Base-by-base conservation (phyloP, 2,329 filamentous ascomycete species). In the Talaromyces pinophilus region DNA sequence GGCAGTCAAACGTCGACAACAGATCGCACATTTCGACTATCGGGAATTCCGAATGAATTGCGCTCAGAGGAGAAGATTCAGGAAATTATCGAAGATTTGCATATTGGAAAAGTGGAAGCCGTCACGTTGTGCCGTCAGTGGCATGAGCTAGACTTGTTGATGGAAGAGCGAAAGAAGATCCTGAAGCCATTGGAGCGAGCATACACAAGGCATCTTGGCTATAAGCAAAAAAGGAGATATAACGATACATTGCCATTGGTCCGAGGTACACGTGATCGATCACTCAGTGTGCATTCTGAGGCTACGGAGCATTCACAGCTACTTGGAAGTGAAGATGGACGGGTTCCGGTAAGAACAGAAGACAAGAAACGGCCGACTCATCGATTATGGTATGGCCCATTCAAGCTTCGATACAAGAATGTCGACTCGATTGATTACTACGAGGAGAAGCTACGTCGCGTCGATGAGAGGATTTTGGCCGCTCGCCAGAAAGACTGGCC, bases 391-490 rank as follows among this genome's bases (percentile, higher is more conserved):
- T 92, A 92, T 72, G 94, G 95, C 1, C 87, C 88, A 17, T 83
- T 96, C 54, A 88, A 88, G 19, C 74, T 97, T 48, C 87, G 87
- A 63, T 91, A 85, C 72, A 89, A 86, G 69, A 89, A 86, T 64
- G 87, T 95, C 1, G 95, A 99, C 76, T 93, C 93, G 1, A 95
- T 99, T 71, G 91, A 98, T 76, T 95, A 97, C 76, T 97, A 93
- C 73, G 91, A 96, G 72, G 92, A 97, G 77, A 90, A 91, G 75
- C 85, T 99, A 42, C 88, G 90, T 30, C 84, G 85, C 17, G 78
- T 96, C 2, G 94, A 99, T 70, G 90, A 92, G 59, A 85, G 88
- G 70, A 92, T 99, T 61, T 78, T 80, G 7, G 79, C 80, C 7
- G 87, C 92, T 11, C 87, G 95, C 33, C 87, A 88, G 72, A 91